Conservation (phyloP, 1,284 basidiomycete genomes). For the Leccinum griseonigrum region DNA sequence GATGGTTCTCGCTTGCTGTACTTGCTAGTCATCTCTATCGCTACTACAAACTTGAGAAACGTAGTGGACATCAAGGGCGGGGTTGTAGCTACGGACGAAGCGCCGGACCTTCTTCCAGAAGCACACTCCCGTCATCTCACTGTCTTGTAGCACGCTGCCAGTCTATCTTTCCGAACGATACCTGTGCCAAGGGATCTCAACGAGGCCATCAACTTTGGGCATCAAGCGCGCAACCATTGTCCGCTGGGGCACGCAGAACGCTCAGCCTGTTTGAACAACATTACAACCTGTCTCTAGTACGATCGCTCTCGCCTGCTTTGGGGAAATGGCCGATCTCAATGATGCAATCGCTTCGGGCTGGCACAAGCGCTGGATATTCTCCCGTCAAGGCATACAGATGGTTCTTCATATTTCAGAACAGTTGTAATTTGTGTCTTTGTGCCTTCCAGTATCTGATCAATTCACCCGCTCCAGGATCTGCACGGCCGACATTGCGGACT, state of each 20-base stretch:
- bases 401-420: background rate
- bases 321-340: background rate
- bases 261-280: background rate
- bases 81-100: background rate
- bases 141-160: background rate
- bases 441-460: background rate
- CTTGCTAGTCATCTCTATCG: background rate
- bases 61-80: background rate
- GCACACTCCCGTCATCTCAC: background rate
- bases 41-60: background rate
- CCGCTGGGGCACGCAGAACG: background rate
- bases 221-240: background rate
- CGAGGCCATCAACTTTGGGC: background rate
- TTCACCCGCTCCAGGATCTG: background rate
- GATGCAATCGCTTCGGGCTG: background rate
- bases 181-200: conserved; percentile 2
- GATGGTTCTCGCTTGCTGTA: background rate
- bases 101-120: background rate
- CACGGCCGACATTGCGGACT: background rate
- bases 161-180: background rate
- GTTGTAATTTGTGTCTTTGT: background rate
- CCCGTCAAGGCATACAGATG: background rate
- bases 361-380: background rate
- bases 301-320: background rate
- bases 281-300: background rate